phyloP scores from a whole-genome alignment of 768 basidiomycete genomes.

The Mycena venus region DNA sequence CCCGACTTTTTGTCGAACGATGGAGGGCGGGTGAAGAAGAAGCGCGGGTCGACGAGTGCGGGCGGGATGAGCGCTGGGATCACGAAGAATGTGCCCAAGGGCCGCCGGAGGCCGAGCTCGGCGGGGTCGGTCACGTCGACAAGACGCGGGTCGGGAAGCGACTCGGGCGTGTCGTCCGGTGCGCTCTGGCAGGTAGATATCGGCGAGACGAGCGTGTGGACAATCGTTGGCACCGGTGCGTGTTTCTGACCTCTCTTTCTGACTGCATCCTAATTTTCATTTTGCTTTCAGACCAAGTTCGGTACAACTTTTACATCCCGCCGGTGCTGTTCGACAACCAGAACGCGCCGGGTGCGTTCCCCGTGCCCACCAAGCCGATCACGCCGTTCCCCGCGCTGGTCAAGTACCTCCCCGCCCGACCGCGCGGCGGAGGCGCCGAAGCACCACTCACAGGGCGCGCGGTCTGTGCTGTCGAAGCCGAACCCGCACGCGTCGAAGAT shows the following conservation, averaged over 20 bases:
- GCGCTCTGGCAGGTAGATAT: constrained; percentile 92
- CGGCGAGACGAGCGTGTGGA: constrained; percentile 95
- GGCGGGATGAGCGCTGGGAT: constrained; percentile 65
- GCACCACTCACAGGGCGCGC: constrained; percentile 73
- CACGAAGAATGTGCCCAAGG: constrained; percentile 64
- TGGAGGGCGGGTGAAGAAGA: constrained; percentile 88
- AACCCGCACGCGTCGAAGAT: constrained; percentile 84
- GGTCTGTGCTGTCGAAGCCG: constrained; percentile 80
- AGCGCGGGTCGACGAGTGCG: constrained; percentile 83
- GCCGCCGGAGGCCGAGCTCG: constrained; percentile 82
- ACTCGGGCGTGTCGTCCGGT: constrained; percentile 79
- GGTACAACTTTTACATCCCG: constrained; percentile 95
- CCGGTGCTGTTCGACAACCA: constrained; percentile 87
- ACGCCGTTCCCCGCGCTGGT: constrained; percentile 90
- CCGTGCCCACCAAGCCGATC: constrained; percentile 84
- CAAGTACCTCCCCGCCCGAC: constrained; percentile 92
- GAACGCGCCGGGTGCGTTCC: constrained; percentile 80
- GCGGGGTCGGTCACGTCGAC: constrained; percentile 79
- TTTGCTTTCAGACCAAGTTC: constrained; percentile 77
- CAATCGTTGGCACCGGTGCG: constrained; percentile 91
- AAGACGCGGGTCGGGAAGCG: constrained; percentile 76
- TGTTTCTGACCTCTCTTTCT: constrained; percentile 23
- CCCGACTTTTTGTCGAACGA: constrained; percentile 84
- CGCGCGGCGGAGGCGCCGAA: constrained; percentile 89
- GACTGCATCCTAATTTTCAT: constrained; percentile 34